Evolutionary conservation across 2,329 filamentous ascomycete genomes (phyloP).

Genomic region (Hypoxylon sp.): DNA sequence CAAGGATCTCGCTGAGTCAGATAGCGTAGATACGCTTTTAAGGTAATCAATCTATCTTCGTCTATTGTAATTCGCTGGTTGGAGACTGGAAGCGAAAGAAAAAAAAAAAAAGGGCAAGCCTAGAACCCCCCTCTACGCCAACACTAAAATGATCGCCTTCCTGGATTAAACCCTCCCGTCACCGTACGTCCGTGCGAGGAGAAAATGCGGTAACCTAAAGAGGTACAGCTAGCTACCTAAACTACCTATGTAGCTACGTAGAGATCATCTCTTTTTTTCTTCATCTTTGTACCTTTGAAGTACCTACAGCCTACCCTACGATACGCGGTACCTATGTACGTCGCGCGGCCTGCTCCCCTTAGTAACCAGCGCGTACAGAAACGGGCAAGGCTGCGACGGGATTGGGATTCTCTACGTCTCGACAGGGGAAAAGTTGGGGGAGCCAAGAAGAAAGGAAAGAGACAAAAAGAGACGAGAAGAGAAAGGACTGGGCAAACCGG

Average conservation of each 20-base stretch:
- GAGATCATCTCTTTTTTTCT: neutral
- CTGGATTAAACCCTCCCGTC: slow-evolving; percentile 32
- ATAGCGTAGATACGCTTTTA: neutral
- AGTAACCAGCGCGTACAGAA: slow-evolving; percentile 35
- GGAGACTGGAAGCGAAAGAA: slow-evolving; percentile 25
- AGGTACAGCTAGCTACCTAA: slow-evolving; percentile 3
- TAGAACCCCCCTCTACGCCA: slow-evolving; percentile 20
- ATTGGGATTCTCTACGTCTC: slow-evolving; percentile 33
- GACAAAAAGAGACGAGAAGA: slow-evolving; percentile 28
- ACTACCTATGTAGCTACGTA: too few relatives aligned
- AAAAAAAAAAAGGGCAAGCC: slow-evolving; percentile 19
- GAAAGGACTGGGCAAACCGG: slow-evolving; percentile 1
- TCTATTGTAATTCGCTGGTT: slow-evolving; percentile 26
- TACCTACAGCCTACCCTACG: neutral
- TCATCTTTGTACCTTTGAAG: slow-evolving; percentile 9
- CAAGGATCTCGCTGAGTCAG: slow-evolving; percentile 36
- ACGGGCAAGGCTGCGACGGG: slow-evolving; percentile 35
- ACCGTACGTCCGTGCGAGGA: slow-evolving; percentile 36
- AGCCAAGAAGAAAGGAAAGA: slow-evolving; percentile 27
- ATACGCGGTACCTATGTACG: slow-evolving; percentile 19
- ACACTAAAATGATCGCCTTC: slow-evolving; percentile 39
- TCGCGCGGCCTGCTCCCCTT: slow-evolving; percentile 18
- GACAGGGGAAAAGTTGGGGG: slow-evolving; percentile 41
- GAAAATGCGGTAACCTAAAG: slow-evolving; percentile 19
- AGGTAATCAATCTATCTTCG: neutral